Evolutionary conservation across 257 asterid genomes (phyloP), one percentile per base, ranked within the genome.

Genomic region (Solanum lycopersicoides): DNA sequence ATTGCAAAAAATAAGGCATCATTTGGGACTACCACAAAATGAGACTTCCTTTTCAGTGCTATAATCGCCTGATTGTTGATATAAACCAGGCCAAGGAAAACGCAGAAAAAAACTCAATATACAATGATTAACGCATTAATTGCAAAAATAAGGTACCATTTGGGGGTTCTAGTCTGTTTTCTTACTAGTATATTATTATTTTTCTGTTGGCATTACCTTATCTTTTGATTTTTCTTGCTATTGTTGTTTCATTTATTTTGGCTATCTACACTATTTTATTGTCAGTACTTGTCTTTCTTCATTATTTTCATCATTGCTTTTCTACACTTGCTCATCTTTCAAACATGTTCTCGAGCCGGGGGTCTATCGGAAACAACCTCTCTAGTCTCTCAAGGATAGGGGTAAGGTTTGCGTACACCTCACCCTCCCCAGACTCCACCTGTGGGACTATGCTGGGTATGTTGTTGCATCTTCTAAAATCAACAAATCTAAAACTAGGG

Each of bases 11-110:
- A 34, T 80, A 80, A 82, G 21, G 45, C 18, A 30, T 47, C 68
- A 30, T 80, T 30, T 80, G 85, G 65, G 44, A 32, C 66, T 50
- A 34, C 18, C 45, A 32, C 44, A 82, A 9, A 82, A 47, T 47
- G 45, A 21, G 32, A 50, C 45, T 47, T 47, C 18, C 89, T 89
- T 92, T 85, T 88, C 92, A 20, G 94, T 88, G 88, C 91, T 91
- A 71, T 92, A 95, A 16, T 93, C 94, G 82, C 98, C 98, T 97
- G 94, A 39, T 47, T 47, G 89, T 85, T 28, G 56, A 69, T 10
- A 74, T 8, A 84, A 12, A 73, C 35, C 83, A 53, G 30, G 60
- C 25, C 76, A 41, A 86, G 63, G 32, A 9, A 50, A 72, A 59
- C 71, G 39, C 25, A 13, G 12, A 3, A 2, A 23, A 10, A 23